phyloP scores from a whole-genome alignment of 352 stramenopile species.

The Pythium aquatile region DNA sequence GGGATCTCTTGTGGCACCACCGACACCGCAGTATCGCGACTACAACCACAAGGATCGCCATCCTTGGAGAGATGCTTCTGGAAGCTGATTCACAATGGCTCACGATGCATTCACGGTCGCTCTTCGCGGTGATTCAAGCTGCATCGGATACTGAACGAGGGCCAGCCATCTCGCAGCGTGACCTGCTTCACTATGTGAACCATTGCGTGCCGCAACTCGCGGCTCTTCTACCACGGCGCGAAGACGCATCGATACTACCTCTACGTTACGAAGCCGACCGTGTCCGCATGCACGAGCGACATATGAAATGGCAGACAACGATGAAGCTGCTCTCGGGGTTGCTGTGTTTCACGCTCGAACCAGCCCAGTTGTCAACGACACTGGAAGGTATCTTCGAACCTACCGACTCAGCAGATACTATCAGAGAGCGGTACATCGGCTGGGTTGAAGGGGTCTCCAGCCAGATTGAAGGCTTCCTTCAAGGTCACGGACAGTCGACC shows the following conservation, averaged over 20 bases:
- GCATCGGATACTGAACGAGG: neutral
- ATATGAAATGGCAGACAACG: neutral
- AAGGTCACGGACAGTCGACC: conserved; percentile 6
- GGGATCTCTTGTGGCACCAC: conserved; percentile 17
- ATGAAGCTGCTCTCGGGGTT: conserved; percentile 9
- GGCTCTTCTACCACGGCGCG: neutral
- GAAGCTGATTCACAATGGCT: conserved; percentile 12
- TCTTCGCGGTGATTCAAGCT: conserved; percentile 9
- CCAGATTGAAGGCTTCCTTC: conserved; percentile 20
- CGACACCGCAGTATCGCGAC: conserved; percentile 14
- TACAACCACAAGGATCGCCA: conserved; percentile 15
- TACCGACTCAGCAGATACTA: neutral
- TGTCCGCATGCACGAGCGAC: neutral
- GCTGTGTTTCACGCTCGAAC: conserved; percentile 11
- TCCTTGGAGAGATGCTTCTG: conserved; percentile 5
- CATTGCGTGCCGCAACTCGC: conserved; percentile 21
- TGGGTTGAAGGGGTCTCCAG: conserved; percentile 14
- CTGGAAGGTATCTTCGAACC: neutral
- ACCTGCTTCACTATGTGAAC: conserved; percentile 24
- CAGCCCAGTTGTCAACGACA: neutral
- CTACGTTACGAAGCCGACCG: neutral
- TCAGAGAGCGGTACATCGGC: conserved; percentile 7
- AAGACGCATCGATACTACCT: neutral
- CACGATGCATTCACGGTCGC: neutral
- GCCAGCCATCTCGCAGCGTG: neutral